These are phyloP conservation scores for Cubamyces sp. DNA, from an alignment of 768 basidiomycete genomes.

Conservation along the genomic window DNA sequence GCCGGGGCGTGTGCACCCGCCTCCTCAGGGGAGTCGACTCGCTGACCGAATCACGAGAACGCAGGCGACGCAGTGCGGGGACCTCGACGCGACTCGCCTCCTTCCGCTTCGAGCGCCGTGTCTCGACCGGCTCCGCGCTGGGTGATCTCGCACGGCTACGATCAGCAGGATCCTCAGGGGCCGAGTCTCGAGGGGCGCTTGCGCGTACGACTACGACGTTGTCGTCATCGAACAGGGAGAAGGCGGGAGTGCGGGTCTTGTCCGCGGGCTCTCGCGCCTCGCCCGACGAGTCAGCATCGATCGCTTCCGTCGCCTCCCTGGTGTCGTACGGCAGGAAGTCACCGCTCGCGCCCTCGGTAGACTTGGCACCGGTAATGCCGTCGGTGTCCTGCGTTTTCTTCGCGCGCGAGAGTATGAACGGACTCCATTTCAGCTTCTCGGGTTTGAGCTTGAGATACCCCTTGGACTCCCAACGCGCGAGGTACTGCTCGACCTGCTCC, in stretches of 20 bases:
- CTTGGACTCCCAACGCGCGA: slow-evolving; percentile 75
- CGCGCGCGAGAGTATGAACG: slow-evolving; percentile 72
- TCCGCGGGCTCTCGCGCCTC: background rate
- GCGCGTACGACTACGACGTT: slow-evolving; percentile 29
- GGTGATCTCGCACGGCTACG: slow-evolving; percentile 8
- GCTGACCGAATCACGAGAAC: slow-evolving; percentile 16
- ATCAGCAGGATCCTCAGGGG: background rate
- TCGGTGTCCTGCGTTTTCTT: slow-evolving; percentile 34
- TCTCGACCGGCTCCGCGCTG: slow-evolving; percentile 11
- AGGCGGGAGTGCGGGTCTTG: slow-evolving; percentile 26
- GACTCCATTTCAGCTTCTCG: slow-evolving; percentile 93
- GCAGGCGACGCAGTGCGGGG: slow-evolving; percentile 19
- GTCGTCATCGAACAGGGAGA: slow-evolving; percentile 38
- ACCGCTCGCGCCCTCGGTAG: background rate
- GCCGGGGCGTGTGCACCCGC: slow-evolving; percentile 14
- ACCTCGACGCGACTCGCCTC: slow-evolving; percentile 5
- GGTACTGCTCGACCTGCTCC: slow-evolving; percentile 62
- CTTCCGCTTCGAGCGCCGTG: slow-evolving; percentile 15
- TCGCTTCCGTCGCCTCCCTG: background rate
- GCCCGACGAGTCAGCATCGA: background rate
- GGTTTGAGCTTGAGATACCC: slow-evolving; percentile 77
- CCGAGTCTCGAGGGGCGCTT: slow-evolving; percentile 10
- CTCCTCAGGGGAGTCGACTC: slow-evolving; percentile 19
- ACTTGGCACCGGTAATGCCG: background rate
- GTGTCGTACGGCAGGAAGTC: slow-evolving; percentile 5